Percentiles rank a stretch among this genome's conserved stretches.
These are phyloP conservation scores for Diaporthe caulivora DNA, from an alignment of 2,329 filamentous ascomycete genomes.

Conservation along the genomic window DNA sequence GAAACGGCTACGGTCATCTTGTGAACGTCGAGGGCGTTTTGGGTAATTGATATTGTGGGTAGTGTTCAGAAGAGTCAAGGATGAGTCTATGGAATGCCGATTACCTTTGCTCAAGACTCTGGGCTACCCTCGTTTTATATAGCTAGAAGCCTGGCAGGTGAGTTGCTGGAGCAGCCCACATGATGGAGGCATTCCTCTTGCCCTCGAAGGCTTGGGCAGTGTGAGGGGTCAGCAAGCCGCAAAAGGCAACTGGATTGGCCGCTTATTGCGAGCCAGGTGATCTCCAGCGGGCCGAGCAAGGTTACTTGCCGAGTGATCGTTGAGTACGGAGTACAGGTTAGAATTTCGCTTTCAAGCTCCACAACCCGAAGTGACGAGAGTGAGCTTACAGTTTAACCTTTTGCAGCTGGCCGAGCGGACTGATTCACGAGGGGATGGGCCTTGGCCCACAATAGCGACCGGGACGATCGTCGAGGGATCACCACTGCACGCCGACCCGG, in stretches of 20 bases:
- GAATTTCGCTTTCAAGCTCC: neutral
- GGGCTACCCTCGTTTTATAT: neutral
- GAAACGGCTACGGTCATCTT: neutral
- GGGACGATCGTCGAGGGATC: neutral
- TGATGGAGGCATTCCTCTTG: neutral
- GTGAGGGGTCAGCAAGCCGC: conserved; percentile 21
- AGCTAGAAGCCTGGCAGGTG: too few species aligned
- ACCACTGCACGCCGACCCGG: neutral
- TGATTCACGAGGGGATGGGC: neutral
- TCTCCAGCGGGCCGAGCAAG: neutral
- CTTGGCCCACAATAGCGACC: neutral
- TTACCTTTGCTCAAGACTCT: neutral
- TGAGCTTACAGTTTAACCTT: neutral
- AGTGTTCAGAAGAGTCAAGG: neutral
- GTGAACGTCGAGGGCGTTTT: neutral
- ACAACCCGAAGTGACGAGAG: neutral
- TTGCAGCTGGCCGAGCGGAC: conserved; percentile 14
- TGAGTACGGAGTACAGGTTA: neutral
- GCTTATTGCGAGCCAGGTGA: neutral
- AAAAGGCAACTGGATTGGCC: neutral
- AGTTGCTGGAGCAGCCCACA: neutral
- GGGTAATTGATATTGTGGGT: neutral
- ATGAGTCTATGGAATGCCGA: neutral
- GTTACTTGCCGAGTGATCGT: neutral
- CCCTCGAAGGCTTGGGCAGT: neutral